Base-by-base conservation (phyloP, 1,284 basidiomycete species). In the Mrakiaceae sp. region DNA sequence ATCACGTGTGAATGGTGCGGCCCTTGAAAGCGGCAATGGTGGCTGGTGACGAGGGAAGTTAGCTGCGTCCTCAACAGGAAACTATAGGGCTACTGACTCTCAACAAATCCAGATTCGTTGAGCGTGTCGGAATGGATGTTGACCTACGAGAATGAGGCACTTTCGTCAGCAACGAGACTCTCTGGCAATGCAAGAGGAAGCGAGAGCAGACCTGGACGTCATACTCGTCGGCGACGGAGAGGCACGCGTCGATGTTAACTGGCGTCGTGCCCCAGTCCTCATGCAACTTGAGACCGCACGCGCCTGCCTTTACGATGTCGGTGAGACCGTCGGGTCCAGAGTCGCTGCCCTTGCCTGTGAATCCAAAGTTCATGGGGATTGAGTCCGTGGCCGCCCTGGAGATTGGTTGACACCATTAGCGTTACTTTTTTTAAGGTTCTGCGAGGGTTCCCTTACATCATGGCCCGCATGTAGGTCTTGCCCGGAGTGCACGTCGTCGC, bases 221-320 rank as follows among this genome's bases (percentile, higher is more conserved):
- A 74, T 90, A 94, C 70, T 91, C 83, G 72, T 98, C 92, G 2
- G 82, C 94, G 14, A 97, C 82, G 65, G 85, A 83, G 68, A 99
- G 79, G 67, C 85, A 87, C 58, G 82, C 86, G 69, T 82, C 80
- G 71, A 98, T 98, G 0, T 83, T 84, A 12, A 84, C 85, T 0
- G 95, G 95, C 1, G 94, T 97, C 27, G 85, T 83, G 4, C 96
- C 96, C 96, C 96, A 99, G 76, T 99, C 96, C 71, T 99, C 96
- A 72, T 99, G 96, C 64, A 99, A 77, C 78, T 99, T 99, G 70
- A 98, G 76, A 0, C 94, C 94, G 40, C 83, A 85, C 0, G 92
- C 94, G 16, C 96, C 96, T 11, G 93, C 91, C 68, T 81, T 79
- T 48, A 98, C 80, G 66, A 96, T 83, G 67, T 98, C 94, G 71